Conservation (phyloP, 495 filamentous ascomycete genomes). For the Annulohypoxylon moriforme region DNA sequence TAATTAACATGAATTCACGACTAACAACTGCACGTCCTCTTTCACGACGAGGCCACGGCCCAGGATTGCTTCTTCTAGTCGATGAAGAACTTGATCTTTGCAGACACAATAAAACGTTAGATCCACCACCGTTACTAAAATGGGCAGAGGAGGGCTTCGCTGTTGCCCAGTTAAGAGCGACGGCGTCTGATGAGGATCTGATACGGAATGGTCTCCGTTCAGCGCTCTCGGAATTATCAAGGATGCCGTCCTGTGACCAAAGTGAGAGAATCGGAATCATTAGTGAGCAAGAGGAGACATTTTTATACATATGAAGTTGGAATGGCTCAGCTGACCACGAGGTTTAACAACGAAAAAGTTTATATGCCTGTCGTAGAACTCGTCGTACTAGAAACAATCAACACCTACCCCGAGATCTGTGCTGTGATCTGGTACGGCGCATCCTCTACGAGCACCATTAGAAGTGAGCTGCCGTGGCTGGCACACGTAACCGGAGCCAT, state of each 20-base stretch:
- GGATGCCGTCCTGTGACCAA: constrained; percentile 44
- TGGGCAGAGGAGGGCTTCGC: constrained; percentile 71
- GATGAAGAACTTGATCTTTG: constrained; percentile 31
- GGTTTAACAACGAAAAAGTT: constrained; percentile 11
- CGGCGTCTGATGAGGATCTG: constrained; percentile 8
- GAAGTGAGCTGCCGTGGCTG: constrained; percentile 30
- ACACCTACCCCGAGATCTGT: constrained; percentile 42
- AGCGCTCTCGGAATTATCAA: constrained; percentile 41
- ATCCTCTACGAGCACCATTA: background rate
- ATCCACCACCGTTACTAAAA: constrained; percentile 63
- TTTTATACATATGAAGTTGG: background rate
- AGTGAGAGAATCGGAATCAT: constrained; percentile 50
- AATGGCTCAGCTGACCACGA: background rate
- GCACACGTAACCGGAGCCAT: constrained; percentile 30
- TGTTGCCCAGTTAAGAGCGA: constrained; percentile 54
- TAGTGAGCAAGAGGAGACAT: constrained; percentile 40
- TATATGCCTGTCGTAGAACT: background rate
- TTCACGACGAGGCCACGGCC: constrained; percentile 45
- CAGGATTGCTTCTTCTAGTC: constrained; percentile 44
- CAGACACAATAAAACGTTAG: constrained; percentile 47
- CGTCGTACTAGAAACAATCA: constrained; percentile 21
- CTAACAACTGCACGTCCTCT: constrained; percentile 35
- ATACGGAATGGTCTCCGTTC: constrained; percentile 27
- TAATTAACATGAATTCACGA: background rate
- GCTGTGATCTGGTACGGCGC: constrained; percentile 50